Evolutionary conservation across 306 rosid genomes (phyloP).

Genomic region (Prinsepia uniflora): DNA sequence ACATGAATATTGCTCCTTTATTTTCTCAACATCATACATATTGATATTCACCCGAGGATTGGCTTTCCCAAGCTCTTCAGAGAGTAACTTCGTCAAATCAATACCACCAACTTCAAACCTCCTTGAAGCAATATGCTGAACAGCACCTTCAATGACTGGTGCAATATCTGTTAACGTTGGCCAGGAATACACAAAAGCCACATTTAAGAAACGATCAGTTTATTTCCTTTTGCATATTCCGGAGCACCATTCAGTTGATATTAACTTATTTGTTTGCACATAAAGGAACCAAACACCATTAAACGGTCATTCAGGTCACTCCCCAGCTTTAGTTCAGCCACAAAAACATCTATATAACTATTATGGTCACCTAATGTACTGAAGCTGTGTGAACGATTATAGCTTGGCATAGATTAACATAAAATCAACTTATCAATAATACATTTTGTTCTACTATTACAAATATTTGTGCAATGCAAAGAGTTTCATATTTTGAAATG

Average conservation of each 20-base stretch:
- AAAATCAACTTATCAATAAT: not conserved
- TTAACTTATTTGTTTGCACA: conserved; percentile 2
- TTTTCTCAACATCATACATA: conserved; percentile 78
- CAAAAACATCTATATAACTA: not conserved
- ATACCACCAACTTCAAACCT: conserved; percentile 93
- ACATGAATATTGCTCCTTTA: conserved; percentile 77
- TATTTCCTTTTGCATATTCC: conserved; percentile 9
- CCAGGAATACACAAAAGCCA: conserved; percentile 20
- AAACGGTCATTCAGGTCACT: not conserved
- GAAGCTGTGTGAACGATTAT: not conserved
- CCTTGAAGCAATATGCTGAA: conserved; percentile 93
- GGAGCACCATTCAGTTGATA: conserved; percentile 10
- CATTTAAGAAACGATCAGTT: conserved; percentile 7
- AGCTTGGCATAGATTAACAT: not conserved
- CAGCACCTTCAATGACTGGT: conserved; percentile 98
- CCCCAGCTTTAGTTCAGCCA: too few species aligned
- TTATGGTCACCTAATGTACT: not conserved
- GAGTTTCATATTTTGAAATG: not conserved
- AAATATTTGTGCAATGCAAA: not conserved
- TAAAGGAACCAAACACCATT: not conserved
- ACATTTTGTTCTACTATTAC: not conserved
- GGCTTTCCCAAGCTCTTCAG: conserved; percentile 82
- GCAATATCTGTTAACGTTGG: conserved; percentile 67
- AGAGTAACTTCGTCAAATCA: conserved; percentile 79
- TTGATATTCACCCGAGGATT: conserved; percentile 65